Percentiles rank a stretch among this genome's conserved stretches.
Evolutionary conservation across 2,329 filamentous ascomycete species (phyloP).

Genomic region (Aspergillus amoenus): DNA sequence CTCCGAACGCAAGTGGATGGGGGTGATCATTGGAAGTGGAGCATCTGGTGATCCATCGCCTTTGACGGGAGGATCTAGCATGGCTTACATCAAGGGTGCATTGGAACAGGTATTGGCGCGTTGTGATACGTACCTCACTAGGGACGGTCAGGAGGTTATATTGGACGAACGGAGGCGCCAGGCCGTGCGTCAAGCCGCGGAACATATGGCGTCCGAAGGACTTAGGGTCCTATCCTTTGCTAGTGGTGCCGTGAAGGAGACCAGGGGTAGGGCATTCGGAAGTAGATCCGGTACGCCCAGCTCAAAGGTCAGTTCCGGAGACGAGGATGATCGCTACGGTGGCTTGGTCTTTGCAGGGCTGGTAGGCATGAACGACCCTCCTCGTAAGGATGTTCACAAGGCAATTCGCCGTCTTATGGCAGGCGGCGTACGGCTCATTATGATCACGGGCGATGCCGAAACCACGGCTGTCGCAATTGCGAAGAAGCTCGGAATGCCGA

Average conservation of each 20-base stretch:
- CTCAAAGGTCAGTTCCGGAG: slow-evolving; percentile 32
- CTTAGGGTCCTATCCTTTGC: slow-evolving; percentile 91
- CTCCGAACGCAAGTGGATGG: slow-evolving; percentile 99
- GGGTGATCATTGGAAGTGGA: slow-evolving; percentile 71
- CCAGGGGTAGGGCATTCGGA: slow-evolving; percentile 46
- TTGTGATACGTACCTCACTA: slow-evolving; percentile 87
- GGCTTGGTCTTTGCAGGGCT: slow-evolving; percentile 86
- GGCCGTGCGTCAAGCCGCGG: slow-evolving; percentile 75
- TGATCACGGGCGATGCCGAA: slow-evolving; percentile 98
- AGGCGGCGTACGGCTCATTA: slow-evolving; percentile 94
- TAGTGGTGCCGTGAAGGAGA: slow-evolving; percentile 67
- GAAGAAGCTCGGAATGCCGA: slow-evolving; percentile 89
- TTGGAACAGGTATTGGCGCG: slow-evolving; percentile 81
- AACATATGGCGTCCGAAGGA: slow-evolving; percentile 83
- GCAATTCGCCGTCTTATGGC: slow-evolving; percentile 89
- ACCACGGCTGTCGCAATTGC: slow-evolving; percentile 93
- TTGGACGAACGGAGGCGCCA: slow-evolving; percentile 74
- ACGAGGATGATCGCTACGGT: slow-evolving; percentile 73
- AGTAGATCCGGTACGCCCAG: slow-evolving; percentile 54
- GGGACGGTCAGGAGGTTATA: slow-evolving; percentile 81
- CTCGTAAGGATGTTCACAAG: slow-evolving; percentile 81
- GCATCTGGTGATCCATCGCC: slow-evolving; percentile 52
- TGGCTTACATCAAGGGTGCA: slow-evolving; percentile 94
- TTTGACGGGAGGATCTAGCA: slow-evolving; percentile 61
- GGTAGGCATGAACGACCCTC: slow-evolving; percentile 96